A percentile compares a stretch with the other conserved stretches of the same genome.
phyloP scores from a whole-genome alignment of 2,329 filamentous ascomycete species.

The Penicillium expansum region DNA sequence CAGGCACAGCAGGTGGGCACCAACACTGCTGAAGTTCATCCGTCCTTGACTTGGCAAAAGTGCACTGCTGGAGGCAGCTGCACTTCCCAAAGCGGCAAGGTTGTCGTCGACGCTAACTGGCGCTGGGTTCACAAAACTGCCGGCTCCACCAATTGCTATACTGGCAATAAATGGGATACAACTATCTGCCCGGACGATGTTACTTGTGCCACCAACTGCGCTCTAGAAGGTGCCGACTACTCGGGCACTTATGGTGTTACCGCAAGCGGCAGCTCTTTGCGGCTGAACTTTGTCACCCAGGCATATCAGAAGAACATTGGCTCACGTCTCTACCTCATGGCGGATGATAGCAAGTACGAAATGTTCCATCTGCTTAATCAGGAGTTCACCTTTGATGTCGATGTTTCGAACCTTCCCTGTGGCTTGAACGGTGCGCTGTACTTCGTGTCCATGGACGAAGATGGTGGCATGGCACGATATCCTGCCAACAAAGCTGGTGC shows the following conservation, averaged over 20 bases:
- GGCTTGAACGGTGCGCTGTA: constrained; percentile 71
- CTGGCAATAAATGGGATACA: constrained; percentile 51
- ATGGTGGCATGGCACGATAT: constrained; percentile 56
- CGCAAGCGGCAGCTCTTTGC: constrained; percentile 49
- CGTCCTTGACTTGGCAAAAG: constrained; percentile 52
- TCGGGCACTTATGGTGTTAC: constrained; percentile 51
- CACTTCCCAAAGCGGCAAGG: constrained; percentile 49
- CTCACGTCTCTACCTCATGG: constrained; percentile 64
- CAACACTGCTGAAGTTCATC: constrained; percentile 43
- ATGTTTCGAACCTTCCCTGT: constrained; percentile 65
- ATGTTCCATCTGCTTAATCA: constrained; percentile 62
- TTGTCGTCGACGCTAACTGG: constrained; percentile 47
- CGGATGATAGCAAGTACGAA: constrained; percentile 59
- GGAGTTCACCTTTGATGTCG: constrained; percentile 70
- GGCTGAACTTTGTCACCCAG: constrained; percentile 48
- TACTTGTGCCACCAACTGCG: constrained; percentile 55
- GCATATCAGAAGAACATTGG: constrained; percentile 35
- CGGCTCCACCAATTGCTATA: constrained; percentile 56
- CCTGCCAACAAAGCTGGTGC: constrained; percentile 56
- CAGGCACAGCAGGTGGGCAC: constrained; percentile 36
- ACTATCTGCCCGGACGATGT: constrained; percentile 49
- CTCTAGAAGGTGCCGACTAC: constrained; percentile 57
- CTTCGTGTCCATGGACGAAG: constrained; percentile 57
- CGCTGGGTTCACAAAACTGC: constrained; percentile 53
- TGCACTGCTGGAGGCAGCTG: constrained; percentile 55